Base-by-base conservation (phyloP, 768 basidiomycete species). In the Jaapia argillacea region DNA sequence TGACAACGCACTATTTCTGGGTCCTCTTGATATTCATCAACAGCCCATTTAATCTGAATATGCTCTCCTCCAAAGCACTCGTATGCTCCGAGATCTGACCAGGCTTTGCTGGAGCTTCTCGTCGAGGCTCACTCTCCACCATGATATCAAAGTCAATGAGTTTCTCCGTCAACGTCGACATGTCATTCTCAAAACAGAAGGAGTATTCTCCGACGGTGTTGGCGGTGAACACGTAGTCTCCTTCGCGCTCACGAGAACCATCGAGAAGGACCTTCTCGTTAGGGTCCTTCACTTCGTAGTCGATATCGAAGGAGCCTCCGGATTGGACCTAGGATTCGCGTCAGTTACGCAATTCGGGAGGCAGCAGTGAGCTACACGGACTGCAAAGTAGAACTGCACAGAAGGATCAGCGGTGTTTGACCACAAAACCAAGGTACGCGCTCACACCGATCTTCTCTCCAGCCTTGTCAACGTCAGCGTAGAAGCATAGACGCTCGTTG, bases 151-250 rank as follows among this genome's bases (percentile, higher is more conserved):
- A 86, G 65, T 91, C 88, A 54, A 99, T 75, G 38, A 98, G 75
- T 63, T 98, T 98, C 66, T 91, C 89, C 10, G 88, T 85, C 51
- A 96, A 72, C 3, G 89, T 88, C 21, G 85, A 87, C 74, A 94
- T 94, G 68, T 97, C 93, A 61, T 99, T 99, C 59, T 91, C 87
- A 60, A 98, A 96, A 68, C 94, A 98, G 70, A 99, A 98, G 4
- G 93, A 61, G 58, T 90, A 91, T 73, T 91, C 88, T 53, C 88
- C 88, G 59, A 82, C 73, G 16, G 75, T 75, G 65, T 96, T 94
- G 16, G 91, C 96, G 3, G 96, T 98, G 48, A 98, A 75, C 43
- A 99, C 89, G 55, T 85, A 98, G 77, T 99, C 96, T 25, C 96
- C 96, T 51, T 96, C 91, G 24, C 88, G 81, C 56, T 98, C 94